phyloP scores from a whole-genome alignment of 2,329 filamentous ascomycete genomes.

The Chrysosporium queenslandicum region DNA sequence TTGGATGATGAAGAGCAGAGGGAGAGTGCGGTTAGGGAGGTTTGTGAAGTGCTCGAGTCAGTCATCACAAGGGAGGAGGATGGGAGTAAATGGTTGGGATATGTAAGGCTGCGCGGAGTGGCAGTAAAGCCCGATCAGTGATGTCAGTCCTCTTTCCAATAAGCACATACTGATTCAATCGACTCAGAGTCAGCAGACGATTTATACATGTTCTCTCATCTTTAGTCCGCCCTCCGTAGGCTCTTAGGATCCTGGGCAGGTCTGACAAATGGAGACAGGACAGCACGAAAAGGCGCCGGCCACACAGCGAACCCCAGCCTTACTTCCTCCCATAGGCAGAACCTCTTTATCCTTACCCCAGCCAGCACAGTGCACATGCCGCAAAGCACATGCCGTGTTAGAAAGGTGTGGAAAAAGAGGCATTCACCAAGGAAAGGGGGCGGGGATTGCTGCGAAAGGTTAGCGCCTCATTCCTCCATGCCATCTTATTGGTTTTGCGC shows the following conservation, averaged over 20 bases:
- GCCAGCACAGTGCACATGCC: constrained; percentile 18
- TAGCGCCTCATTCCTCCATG: neutral
- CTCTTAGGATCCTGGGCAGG: constrained; percentile 40
- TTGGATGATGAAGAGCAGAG: constrained; percentile 40
- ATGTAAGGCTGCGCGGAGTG: constrained; percentile 38
- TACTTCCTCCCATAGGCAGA: neutral
- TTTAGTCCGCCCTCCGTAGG: constrained; percentile 48
- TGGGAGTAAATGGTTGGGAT: constrained; percentile 43
- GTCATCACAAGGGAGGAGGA: constrained; percentile 49
- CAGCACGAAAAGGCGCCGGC: constrained; percentile 19
- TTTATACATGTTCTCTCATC: constrained; percentile 41
- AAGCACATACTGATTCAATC: neutral
- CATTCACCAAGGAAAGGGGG: neutral
- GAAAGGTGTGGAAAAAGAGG: neutral
- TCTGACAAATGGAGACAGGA: constrained; percentile 43
- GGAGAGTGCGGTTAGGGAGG: constrained; percentile 47
- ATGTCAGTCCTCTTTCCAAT: neutral
- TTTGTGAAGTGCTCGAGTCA: constrained; percentile 45
- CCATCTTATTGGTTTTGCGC: constrained; percentile 40
- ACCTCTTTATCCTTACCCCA: constrained; percentile 14
- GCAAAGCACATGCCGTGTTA: constrained; percentile 9
- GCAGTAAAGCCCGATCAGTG: constrained; percentile 26
- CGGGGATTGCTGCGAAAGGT: neutral
- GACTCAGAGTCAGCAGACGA: neutral
- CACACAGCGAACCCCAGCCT: neutral